Conservation (phyloP, 2,329 filamentous ascomycete species). For the Fusarium stilboides region DNA sequence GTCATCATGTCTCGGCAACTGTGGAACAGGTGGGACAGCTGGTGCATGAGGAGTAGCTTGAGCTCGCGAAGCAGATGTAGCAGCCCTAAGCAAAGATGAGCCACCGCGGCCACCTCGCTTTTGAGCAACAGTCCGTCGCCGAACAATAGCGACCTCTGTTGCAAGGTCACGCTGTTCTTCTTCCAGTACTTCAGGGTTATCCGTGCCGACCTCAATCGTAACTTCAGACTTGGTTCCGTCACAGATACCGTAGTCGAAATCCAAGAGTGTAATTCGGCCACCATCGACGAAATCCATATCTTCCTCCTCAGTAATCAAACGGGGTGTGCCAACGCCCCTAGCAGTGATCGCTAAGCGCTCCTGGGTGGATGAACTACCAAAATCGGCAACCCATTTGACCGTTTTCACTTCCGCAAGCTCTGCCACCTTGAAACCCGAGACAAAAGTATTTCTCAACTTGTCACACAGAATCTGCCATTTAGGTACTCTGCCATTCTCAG, state of each 20-base stretch:
- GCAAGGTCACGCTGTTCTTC: constrained; percentile 83
- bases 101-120: constrained; percentile 64
- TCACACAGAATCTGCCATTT: constrained; percentile 80
- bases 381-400: constrained; percentile 79
- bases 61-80: constrained; percentile 59
- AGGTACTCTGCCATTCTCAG: constrained; percentile 62
- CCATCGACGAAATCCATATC: constrained; percentile 84
- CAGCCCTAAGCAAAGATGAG: constrained; percentile 62
- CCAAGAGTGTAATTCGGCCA: constrained; percentile 79
- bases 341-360: constrained; percentile 80
- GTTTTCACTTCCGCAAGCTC: constrained; percentile 77
- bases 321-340: constrained; percentile 74
- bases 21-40: constrained; percentile 50
- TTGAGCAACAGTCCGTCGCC: constrained; percentile 79
- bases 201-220: constrained; percentile 81
- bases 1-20: constrained; percentile 49
- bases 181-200: constrained; percentile 77
- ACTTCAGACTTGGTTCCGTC: constrained; percentile 72
- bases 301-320: constrained; percentile 76
- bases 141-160: constrained; percentile 83
- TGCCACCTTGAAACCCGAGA: constrained; percentile 76
- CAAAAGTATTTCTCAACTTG: constrained; percentile 77
- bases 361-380: constrained; percentile 62
- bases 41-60: constrained; percentile 53
- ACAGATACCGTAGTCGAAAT: constrained; percentile 76